Evolutionary conservation across 768 basidiomycete species (phyloP).

Genomic region (Polyporus arcularius): DNA sequence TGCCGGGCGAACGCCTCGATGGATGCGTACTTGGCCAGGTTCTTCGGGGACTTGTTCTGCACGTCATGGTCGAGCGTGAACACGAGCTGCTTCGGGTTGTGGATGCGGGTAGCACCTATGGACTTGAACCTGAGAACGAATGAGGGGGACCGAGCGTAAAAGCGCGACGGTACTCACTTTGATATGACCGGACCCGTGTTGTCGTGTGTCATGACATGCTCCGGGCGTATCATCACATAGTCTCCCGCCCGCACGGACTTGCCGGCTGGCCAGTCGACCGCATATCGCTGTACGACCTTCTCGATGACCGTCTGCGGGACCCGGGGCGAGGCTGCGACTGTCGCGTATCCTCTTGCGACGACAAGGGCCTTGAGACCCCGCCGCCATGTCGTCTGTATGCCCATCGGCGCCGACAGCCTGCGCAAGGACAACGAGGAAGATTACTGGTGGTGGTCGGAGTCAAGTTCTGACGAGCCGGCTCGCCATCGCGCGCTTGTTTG

Average conservation of each 20-base stretch:
- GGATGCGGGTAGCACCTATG: slow-evolving; percentile 85
- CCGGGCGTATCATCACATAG: slow-evolving; percentile 99
- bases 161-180: slow-evolving; percentile 60
- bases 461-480: too few relatives aligned
- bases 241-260: slow-evolving; percentile 90
- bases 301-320: slow-evolving; percentile 90
- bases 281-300: slow-evolving; percentile 97
- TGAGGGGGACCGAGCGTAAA: not conserved
- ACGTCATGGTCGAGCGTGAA: slow-evolving; percentile 99
- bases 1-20: slow-evolving; percentile 90
- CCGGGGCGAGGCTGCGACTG: not conserved
- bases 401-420: too few relatives aligned
- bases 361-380: not conserved
- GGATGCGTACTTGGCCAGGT: slow-evolving; percentile 86
- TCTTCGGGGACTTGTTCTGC: slow-evolving; percentile 90
- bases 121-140: slow-evolving; percentile 75
- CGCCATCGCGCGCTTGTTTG: too few relatives aligned
- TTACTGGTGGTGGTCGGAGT: too few relatives aligned
- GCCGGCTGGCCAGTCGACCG: slow-evolving; percentile 82
- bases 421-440: too few relatives aligned
- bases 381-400: too few relatives aligned
- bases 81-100: slow-evolving; percentile 82
- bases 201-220: slow-evolving; percentile 98
- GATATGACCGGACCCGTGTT: slow-evolving; percentile 98
- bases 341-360: not conserved